phyloP scores from a whole-genome alignment of 495 filamentous ascomycete genomes.

The Margaritispora aquatica region DNA sequence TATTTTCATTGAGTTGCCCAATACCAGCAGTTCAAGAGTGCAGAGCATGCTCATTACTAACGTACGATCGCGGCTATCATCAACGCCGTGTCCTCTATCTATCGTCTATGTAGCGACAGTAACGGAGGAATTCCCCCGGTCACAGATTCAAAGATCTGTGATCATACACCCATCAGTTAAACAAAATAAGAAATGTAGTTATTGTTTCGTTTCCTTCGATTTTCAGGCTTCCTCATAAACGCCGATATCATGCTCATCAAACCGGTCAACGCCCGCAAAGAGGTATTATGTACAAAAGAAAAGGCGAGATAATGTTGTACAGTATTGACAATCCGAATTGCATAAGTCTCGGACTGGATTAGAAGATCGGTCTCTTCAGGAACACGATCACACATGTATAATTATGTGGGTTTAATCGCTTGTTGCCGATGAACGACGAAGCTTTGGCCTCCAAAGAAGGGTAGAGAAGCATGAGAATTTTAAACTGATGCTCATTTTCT shows the following conservation, averaged over 20 bases:
- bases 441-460: not conserved
- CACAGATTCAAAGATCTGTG: not conserved
- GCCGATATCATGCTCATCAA: not conserved
- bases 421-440: not conserved
- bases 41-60: not conserved
- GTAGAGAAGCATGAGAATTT: too few relatives aligned
- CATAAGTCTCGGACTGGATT: not conserved
- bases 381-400: not conserved
- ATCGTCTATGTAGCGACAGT: slow-evolving; percentile 11
- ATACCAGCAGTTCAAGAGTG: too few relatives aligned
- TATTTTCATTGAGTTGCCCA: not conserved
- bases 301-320: slow-evolving; percentile 15
- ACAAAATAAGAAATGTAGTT: not conserved
- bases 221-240: not conserved
- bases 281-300: slow-evolving; percentile 8
- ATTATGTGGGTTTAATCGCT: slow-evolving; percentile 7
- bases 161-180: not conserved
- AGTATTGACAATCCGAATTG: slow-evolving; percentile 10
- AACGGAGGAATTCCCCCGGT: not conserved
- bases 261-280: not conserved
- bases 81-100: not conserved
- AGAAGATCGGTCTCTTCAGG: not conserved
- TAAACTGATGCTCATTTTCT: too few relatives aligned
- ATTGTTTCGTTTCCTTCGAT: not conserved
- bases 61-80: too few relatives aligned